Evolutionary conservation across 2,329 filamentous ascomycete species (phyloP), one percentile per base, ranked within the genome.

Genomic region (Fusarium musae): DNA sequence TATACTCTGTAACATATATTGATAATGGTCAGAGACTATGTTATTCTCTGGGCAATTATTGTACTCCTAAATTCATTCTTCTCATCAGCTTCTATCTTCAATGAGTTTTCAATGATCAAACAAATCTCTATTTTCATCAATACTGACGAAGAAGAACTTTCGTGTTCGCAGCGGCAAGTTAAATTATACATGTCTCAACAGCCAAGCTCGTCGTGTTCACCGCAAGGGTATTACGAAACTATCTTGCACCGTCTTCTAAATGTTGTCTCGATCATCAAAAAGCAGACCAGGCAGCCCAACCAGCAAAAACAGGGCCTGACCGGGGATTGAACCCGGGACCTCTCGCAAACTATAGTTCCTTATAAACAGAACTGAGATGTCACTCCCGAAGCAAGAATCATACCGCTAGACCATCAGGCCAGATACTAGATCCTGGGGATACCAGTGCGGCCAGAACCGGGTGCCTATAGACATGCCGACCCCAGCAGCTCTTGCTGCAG

Each of bases 291-390:
- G 5, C 19, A 21, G 2, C 37, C 16, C 6, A 6, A 34, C 26
- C 4, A 19, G 34, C 63, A 68, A 67, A 68, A 69, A 40, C 34
- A 69, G 82, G 82, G 82, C 82, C 82, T 83, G 82, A 81, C 83
- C 83, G 82, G 81, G 83, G 82, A 83, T 84, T 82, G 83, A 84
- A 83, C 83, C 82, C 83, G 82, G 82, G 83, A 83, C 83, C 83
- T 84, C 82, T 83, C 83, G 83, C 83, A 84, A 77, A 40, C 59
- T 69, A 11, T 53, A 59, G 66, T 65, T 17, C 63, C 21, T 63
- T 21, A 6, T 15, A n/a, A 26, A 52, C 13, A 49, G 36, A 39
- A 70, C 66, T 40, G 66, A 69, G 66, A 69, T 65, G 66, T 65
- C 49, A 70, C 43, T 69, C 59, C 66, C 66, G 66, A 69, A 69